These are phyloP conservation scores for Phytopythium litorale DNA, from an alignment of 352 stramenopile species.

Conservation along the genomic window DNA sequence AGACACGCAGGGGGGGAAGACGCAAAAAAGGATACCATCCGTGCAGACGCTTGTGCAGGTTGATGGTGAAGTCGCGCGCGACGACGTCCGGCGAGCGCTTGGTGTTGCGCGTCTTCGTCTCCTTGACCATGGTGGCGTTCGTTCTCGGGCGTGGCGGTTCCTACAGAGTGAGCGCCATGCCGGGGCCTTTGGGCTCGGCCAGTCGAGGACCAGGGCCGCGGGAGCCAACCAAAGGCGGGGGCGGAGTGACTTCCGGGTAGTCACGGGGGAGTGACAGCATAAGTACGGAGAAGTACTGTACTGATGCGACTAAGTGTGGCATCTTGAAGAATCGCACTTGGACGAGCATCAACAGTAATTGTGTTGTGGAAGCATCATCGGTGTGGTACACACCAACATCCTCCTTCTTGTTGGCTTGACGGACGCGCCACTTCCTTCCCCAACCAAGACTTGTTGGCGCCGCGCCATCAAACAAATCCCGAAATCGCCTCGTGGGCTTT, in stretches of 20 bases:
- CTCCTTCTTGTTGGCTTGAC: too few species aligned
- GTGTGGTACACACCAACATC: too few species aligned
- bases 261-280: background rate
- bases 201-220: background rate
- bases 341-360: too few species aligned
- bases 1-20: slow-evolving; percentile 16
- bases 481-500: too few species aligned
- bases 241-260: background rate
- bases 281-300: too few species aligned
- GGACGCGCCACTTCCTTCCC: too few species aligned
- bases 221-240: slow-evolving; percentile 1
- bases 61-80: slow-evolving; percentile 98
- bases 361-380: too few species aligned
- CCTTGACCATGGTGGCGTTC: slow-evolving; percentile 70
- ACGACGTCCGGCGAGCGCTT: slow-evolving; percentile 92
- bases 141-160: slow-evolving; percentile 13
- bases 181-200: background rate
- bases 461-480: too few species aligned
- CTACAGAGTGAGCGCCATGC: slow-evolving; percentile 2
- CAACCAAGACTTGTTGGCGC: too few species aligned
- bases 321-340: too few species aligned
- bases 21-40: slow-evolving; percentile 84
- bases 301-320: too few species aligned
- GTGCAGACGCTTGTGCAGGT: slow-evolving; percentile 97
- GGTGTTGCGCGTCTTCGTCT: slow-evolving; percentile 83